Base-by-base conservation (phyloP, 495 filamentous ascomycete genomes). In the Hypoxylon trugodes region DNA sequence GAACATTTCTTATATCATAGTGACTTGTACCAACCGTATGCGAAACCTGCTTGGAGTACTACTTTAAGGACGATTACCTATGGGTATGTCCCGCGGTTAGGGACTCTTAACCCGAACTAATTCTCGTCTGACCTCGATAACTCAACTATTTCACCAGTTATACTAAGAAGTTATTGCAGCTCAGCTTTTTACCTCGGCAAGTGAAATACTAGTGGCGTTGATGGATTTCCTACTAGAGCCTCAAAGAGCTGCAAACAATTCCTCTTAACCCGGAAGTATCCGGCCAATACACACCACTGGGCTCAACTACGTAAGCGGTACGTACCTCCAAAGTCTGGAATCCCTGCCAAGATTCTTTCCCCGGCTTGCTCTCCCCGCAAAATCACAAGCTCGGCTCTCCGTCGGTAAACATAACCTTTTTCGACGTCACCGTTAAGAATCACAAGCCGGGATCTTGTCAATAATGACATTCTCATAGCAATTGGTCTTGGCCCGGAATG, bases 331-430 rank as follows among this genome's bases (percentile, higher is more conserved):
- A 30, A 12, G 30, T 15, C 13, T 22, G 3, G 5, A 15, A 55
- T 56, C 63, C 63, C 46, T 61, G 56, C 38, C 50, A 35, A 51
- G 43, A 56, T 46, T 56, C 19, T 21, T 51, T 54, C 57, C 56
- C 57, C 57, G 43, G 52, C 40, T 49, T 26, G 26, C 5, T 41
- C 64, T 64, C 79, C 79, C 79, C 79, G 77, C 79, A 81, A 76
- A 74, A 76, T 82, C 79, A 82, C 79, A 82, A 80, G 79, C 79
- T 81, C 78, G 77, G 76, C 76, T 75, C 66, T 63, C 67, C 62
- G 69, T 79, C 79, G 78, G 79, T 65, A 69, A 71, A 68, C 46
- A 45, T 18, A 46, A 41, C 42, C 26, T 10, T 46, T 66, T 57
- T 41, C 67, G 59, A 72, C 67, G 70, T 72, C 69, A 72, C 67